Evolutionary conservation across 2,329 filamentous ascomycete species (phyloP), one percentile per base, ranked within the genome.

Genomic region (Colletotrichum gigasporum): DNA sequence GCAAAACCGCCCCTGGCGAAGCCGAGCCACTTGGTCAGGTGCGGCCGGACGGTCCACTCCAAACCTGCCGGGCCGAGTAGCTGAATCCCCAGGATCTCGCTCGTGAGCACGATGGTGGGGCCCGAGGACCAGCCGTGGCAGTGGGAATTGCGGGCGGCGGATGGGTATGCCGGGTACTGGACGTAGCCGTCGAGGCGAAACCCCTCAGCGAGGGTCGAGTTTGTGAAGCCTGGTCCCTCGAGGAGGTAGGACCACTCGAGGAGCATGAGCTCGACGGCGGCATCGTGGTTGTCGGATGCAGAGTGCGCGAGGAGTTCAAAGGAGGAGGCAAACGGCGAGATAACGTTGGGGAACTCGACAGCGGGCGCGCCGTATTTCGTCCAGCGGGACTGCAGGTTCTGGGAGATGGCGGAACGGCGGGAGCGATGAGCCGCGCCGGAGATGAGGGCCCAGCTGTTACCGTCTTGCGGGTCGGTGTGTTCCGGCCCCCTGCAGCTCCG

Each of bases 401-500:
- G 56, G 26, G 77, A 80, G 52, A 83, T 72, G 12, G 26, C 34
- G 11, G 16, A 28, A 5, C 62, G 28, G 4, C 65, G 56, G 9
- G 51, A 54, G 16, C 68, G 69, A 56, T 74, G 71, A 0, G 66
- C 67, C 5, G 69, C 65, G 6, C 66, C 63, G 12, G 22, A 74
- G 18, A 72, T 56, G 12, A 85, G 73, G 3, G 82, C 80, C 75
- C 85, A 79, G 68, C 78, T 79, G 65, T 84, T 84, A 14, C 80
- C 82, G 51, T 83, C 82, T 71, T 86, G 83, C 0, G 82, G 82
- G 59, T 80, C 76, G 2, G 87, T 75, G 2, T 83, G 20, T 71
- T 72, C 44, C 71, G 72, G 35, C 69, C 75, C 37, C 73, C 60
- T 52, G 74, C 75, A 60, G 74, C 71, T 35, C 30, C 69, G 56